Conservation (phyloP, 768 basidiomycete species). For the Cystobasidium tubakii region DNA sequence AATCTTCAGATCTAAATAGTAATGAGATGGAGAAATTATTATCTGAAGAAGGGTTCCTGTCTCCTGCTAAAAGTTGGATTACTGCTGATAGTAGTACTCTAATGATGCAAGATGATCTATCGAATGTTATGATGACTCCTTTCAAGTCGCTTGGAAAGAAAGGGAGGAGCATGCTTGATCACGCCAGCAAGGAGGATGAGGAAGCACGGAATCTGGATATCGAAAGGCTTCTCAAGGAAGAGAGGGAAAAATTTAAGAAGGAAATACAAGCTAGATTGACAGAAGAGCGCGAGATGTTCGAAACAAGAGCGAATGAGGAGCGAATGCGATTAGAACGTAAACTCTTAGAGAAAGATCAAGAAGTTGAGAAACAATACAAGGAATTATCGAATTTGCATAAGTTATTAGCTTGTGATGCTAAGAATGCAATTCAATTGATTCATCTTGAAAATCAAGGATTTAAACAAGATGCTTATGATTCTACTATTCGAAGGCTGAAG, state of each 20-base stretch:
- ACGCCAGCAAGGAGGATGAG: neutral
- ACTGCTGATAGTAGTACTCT: conserved; percentile 1
- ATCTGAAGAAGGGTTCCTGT: neutral
- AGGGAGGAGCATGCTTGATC: neutral
- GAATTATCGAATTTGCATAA: neutral
- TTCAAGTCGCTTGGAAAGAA: too few relatives aligned
- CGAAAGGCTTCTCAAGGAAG: neutral
- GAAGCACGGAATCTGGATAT: neutral
- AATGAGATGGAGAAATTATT: neutral
- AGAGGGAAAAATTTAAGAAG: neutral
- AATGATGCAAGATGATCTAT: conserved; percentile 6
- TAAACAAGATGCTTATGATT: neutral
- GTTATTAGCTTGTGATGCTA: neutral
- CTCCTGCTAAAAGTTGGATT: neutral
- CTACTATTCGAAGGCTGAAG: neutral
- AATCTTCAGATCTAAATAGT: neutral
- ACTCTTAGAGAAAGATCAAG: neutral
- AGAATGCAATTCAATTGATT: neutral
- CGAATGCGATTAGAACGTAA: neutral
- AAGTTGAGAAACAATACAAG: neutral
- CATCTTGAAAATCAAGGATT: neutral
- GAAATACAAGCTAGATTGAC: neutral
- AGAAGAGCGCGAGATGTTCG: neutral
- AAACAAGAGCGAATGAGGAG: neutral
- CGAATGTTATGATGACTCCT: conserved; percentile 14